Conservation (phyloP, 352 stramenopile species). For the Globisporangium camurandrum region DNA sequence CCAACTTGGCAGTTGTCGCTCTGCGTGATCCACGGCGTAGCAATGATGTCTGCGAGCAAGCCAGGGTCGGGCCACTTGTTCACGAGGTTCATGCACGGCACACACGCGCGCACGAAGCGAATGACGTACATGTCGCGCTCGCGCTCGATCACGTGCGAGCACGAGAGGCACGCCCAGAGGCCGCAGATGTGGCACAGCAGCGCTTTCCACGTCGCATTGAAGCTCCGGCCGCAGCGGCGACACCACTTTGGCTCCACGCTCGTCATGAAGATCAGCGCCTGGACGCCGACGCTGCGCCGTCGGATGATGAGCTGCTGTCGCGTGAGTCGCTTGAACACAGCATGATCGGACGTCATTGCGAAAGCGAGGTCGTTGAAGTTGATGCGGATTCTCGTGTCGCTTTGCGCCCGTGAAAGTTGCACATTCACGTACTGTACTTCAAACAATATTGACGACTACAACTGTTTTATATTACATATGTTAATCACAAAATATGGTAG, state of each 20-base stretch:
- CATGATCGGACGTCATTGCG: constrained; percentile 23
- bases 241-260: constrained; percentile 15
- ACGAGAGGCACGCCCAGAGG: constrained; percentile 37
- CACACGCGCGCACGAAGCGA: constrained; percentile 41
- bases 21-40: constrained; percentile 21
- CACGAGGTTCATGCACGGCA: constrained; percentile 28
- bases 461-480: too few relatives aligned
- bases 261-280: constrained; percentile 27
- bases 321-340: constrained; percentile 44
- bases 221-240: constrained; percentile 34
- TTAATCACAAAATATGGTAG: too few relatives aligned
- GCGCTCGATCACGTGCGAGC: constrained; percentile 45
- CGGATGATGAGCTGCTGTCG: constrained; percentile 41
- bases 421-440: too few relatives aligned
- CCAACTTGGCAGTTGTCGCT: constrained; percentile 33
- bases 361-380: too few relatives aligned
- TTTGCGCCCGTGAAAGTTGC: too few relatives aligned
- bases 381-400: too few relatives aligned
- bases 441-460: too few relatives aligned
- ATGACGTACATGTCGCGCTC: constrained; percentile 38
- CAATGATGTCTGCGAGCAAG: constrained; percentile 19
- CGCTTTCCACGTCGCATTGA: constrained; percentile 39
- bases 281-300: constrained; percentile 38
- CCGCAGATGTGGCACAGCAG: constrained; percentile 49
- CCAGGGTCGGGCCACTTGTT: constrained; percentile 48